Percentiles rank a stretch among this genome's conserved stretches.
Conservation (phyloP, 2,329 filamentous ascomycete species). For the Fusarium phyllophilum region DNA sequence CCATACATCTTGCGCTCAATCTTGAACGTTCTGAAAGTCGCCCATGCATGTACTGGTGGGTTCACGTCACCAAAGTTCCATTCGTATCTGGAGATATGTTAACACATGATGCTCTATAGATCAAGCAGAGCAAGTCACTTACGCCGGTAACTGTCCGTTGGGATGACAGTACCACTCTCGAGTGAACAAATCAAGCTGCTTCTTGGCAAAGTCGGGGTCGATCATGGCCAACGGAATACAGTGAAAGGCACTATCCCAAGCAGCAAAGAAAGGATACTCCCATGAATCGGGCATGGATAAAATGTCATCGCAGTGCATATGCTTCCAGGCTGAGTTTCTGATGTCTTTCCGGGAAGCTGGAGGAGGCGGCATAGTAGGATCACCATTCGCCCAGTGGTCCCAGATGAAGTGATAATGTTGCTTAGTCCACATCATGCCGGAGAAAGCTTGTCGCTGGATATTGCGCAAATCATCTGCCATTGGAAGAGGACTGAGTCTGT, state of each 20-base stretch:
- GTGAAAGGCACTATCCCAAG: constrained; percentile 97
- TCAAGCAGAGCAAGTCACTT: constrained; percentile 49
- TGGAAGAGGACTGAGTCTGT: constrained; percentile 88
- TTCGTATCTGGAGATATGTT: constrained; percentile 66
- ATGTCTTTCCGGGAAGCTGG: constrained; percentile 82
- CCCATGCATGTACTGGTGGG: constrained; percentile 95
- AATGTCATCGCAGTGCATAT: constrained; percentile 94
- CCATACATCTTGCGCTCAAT: constrained; percentile 98
- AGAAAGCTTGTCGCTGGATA: constrained; percentile 92
- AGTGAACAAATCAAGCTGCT: constrained; percentile 94
- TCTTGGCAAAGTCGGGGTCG: constrained; percentile 97
- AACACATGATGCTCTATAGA: background rate
- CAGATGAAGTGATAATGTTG: constrained; percentile 97
- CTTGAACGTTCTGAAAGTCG: constrained; percentile 95
- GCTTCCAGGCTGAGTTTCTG: constrained; percentile 91
- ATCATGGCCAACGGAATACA: constrained; percentile 97
- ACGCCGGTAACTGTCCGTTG: constrained; percentile 92
- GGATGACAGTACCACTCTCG: constrained; percentile 99
- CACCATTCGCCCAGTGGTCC: constrained; percentile 97
- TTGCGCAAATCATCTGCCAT: constrained; percentile 95
- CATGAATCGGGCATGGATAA: constrained; percentile 98
- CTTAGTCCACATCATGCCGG: constrained; percentile 99
- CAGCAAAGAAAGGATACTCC: constrained; percentile 98
- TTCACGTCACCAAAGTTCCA: constrained; percentile 99
- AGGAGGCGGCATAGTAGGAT: constrained; percentile 87